Base-by-base conservation (phyloP, 2,329 filamentous ascomycete genomes). In the Malbranchea cinnamomea region DNA sequence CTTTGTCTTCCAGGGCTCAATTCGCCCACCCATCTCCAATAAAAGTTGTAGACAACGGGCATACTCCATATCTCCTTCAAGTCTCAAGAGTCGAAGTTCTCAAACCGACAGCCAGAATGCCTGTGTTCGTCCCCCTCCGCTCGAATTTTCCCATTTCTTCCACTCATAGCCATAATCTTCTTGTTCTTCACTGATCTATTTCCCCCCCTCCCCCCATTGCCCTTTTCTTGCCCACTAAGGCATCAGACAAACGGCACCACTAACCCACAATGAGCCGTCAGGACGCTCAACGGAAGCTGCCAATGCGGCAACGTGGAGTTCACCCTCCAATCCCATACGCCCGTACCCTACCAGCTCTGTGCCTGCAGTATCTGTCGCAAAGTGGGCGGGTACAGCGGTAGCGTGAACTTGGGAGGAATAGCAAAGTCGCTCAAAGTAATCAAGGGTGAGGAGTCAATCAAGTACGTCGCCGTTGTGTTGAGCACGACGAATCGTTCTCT, bases 291-390 rank as follows among this genome's bases (percentile, higher is more conserved):
- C 36, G 61, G 61, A 40, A 62, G 58, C 41, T 65, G 60, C 46
- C 61, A 63, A 41, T 64, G 59, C 38, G 60, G 61, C 30, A 46
- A 48, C 21, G 46, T 64, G n/a, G 50, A 61, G 44, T 65, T 63
- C 38, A 51, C 48, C 3, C 44, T 63, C 5, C 40, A 62, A 30
- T 63, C 58, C 2, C 48, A 57, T 19, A 63, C 60, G 0, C 60
- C 60, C 0, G 57, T 62, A 0, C 61, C 60, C 1, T 65, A 62
- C 34, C 59, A 64, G 40, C 47, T 63, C 17, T 65, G 61, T 32
- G 57, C 57, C 20, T 64, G 60, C 41, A 57, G 57, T 36, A 65
- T 64, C 38, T 65, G 60, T 34, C 59, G 60, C 28, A 63, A 64
- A 44, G 49, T 59, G 17, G 56, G 55, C 8, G 60, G 60, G 9